These are phyloP conservation scores for Aureobasidium sp. DNA, from an alignment of 2,329 filamentous ascomycete genomes.

Conservation along the genomic window DNA sequence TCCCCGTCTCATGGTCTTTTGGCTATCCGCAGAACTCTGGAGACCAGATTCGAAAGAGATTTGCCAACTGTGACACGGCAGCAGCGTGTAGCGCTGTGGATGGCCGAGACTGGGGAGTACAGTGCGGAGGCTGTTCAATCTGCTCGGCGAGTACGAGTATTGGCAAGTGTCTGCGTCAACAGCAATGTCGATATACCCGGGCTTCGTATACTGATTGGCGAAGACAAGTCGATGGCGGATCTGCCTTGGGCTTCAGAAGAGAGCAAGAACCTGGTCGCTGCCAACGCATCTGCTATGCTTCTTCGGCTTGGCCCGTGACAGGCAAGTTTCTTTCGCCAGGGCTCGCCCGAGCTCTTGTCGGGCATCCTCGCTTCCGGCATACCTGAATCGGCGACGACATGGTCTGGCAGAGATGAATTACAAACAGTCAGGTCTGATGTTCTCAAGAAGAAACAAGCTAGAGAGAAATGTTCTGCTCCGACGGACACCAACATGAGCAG, in stretches of 20 bases:
- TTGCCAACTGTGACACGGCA: background rate
- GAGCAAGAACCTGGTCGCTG: background rate
- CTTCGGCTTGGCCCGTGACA: slow-evolving; percentile 10
- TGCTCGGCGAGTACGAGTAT: background rate
- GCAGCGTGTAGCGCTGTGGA: slow-evolving; percentile 5
- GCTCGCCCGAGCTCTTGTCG: background rate
- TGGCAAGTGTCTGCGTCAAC: background rate
- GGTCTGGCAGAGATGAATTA: background rate
- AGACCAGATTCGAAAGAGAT: background rate
- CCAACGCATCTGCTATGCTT: slow-evolving; percentile 6
- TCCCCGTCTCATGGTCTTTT: slow-evolving; percentile 1
- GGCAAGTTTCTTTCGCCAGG: slow-evolving; percentile 2
- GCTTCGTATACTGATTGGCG: background rate
- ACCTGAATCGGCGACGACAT: background rate
- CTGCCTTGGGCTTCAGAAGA: slow-evolving; percentile 1
- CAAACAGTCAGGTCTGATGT: background rate
- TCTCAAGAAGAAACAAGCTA: slow-evolving; percentile 10
- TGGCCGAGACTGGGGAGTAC: background rate
- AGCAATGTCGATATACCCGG: background rate
- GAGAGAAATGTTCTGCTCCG: background rate
- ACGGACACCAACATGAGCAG: slow-evolving; percentile 5
- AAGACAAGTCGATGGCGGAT: background rate
- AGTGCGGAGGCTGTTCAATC: background rate
- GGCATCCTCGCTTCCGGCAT: background rate
- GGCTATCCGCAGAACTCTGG: background rate